A percentile compares a stretch with the other conserved stretches of the same genome.
Conservation (phyloP, 1,284 basidiomycete genomes). For the Malassezia sympodialis region DNA sequence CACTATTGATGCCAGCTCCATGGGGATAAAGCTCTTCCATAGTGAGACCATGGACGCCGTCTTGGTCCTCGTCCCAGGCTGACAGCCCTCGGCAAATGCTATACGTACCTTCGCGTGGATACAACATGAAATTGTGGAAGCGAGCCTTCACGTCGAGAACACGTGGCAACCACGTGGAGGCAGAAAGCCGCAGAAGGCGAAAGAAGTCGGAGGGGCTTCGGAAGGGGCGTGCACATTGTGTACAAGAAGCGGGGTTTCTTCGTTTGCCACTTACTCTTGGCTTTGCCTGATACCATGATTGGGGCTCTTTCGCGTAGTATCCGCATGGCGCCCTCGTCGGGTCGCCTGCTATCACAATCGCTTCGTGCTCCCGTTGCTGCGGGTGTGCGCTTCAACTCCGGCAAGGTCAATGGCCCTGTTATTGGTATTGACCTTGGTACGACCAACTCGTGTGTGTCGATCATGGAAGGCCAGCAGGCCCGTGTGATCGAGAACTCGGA, state of each 20-base stretch:
- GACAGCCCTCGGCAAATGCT: neutral
- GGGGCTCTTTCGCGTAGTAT: conserved; percentile 27
- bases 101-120: neutral
- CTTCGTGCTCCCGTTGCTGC: conserved; percentile 29
- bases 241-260: conserved; percentile 5
- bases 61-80: neutral
- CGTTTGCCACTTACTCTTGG: conserved; percentile 6
- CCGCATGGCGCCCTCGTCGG: conserved; percentile 31
- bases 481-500: conserved; percentile 96
- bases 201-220: conserved; percentile 8
- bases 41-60: neutral
- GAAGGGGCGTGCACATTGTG: conserved; percentile 5
- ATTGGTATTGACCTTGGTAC: conserved; percentile 47
- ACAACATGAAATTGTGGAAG: neutral
- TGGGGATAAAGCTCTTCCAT: neutral
- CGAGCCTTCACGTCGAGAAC: neutral
- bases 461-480: conserved; percentile 77
- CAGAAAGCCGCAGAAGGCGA: conserved; percentile 16
- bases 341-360: conserved; percentile 33
- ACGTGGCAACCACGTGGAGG: conserved; percentile 7
- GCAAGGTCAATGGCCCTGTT: conserved; percentile 42
- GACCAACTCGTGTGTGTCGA: conserved; percentile 47
- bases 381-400: conserved; percentile 28
- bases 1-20: neutral
- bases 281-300: conserved; percentile 7